Evolutionary conservation across 352 stramenopile genomes (phyloP).

Genomic region (Pilasporangium apinafurcum): DNA sequence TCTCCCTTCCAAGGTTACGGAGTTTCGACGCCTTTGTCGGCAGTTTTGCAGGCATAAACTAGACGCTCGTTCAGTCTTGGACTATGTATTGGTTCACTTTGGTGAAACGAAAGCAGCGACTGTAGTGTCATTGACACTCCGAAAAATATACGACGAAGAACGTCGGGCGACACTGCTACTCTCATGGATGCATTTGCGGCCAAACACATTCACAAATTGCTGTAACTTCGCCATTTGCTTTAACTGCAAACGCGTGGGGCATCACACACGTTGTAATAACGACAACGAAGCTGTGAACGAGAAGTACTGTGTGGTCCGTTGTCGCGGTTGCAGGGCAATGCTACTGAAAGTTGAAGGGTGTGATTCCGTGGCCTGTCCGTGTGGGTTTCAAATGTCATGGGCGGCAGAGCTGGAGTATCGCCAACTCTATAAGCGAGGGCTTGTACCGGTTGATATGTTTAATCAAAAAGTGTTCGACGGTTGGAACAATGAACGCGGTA

Average conservation of each 20-base stretch:
- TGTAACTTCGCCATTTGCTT: conserved; percentile 40
- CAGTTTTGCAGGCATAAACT: conserved; percentile 16
- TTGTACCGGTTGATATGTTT: conserved; percentile 28
- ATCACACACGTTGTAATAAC: conserved; percentile 19
- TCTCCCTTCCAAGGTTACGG: conserved; percentile 6
- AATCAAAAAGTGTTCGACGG: too few relatives aligned
- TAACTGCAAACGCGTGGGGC: conserved; percentile 33
- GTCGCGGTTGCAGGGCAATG: conserved; percentile 19
- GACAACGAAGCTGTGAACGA: too few relatives aligned
- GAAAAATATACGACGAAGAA: conserved; percentile 25
- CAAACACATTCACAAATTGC: conserved; percentile 24
- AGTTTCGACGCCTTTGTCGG: conserved; percentile 8
- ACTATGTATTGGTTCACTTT: conserved; percentile 13
- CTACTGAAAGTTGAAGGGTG: conserved; percentile 47
- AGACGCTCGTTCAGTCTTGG: conserved; percentile 7
- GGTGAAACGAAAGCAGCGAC: background rate
- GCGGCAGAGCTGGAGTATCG: background rate
- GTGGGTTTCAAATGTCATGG: conserved; percentile 33
- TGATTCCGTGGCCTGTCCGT: conserved; percentile 28
- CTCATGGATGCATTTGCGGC: conserved; percentile 20
- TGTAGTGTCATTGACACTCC: conserved; percentile 9
- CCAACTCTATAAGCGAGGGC: conserved; percentile 8
- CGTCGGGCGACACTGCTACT: conserved; percentile 31
- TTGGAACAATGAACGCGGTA: too few relatives aligned
- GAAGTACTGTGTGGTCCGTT: too few relatives aligned